These are phyloP conservation scores for Bruguiera hainesii DNA, from an alignment of 441 rosid genomes.

Conservation along the genomic window DNA sequence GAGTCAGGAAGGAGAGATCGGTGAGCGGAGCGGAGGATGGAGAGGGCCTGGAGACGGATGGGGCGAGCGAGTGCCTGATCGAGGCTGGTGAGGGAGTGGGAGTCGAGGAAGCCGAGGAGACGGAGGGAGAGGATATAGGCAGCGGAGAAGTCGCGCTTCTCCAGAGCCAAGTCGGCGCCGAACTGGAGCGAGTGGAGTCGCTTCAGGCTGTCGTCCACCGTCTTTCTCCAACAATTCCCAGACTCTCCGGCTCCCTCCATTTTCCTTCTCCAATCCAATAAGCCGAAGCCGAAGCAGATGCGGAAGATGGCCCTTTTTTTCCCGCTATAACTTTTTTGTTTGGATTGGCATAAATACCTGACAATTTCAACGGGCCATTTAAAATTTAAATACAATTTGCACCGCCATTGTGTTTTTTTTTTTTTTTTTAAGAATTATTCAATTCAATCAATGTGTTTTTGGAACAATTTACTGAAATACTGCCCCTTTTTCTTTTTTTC, in stretches of 20 bases:
- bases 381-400: too few relatives aligned
- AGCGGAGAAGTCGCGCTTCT: constrained; percentile 63
- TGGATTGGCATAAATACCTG: not conserved
- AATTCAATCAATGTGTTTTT: too few relatives aligned
- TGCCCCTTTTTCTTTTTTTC: too few relatives aligned
- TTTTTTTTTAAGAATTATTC: too few relatives aligned
- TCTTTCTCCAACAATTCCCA: constrained; percentile 56
- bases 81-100: constrained; percentile 47
- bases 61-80: constrained; percentile 61
- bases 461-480: too few relatives aligned
- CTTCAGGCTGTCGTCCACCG: constrained; percentile 69
- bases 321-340: constrained; percentile 49
- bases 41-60: constrained; percentile 58
- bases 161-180: constrained; percentile 68
- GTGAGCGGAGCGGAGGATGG: constrained; percentile 59
- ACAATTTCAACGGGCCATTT: too few relatives aligned
- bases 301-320: constrained; percentile 26
- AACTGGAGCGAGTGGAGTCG: constrained; percentile 84
- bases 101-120: constrained; percentile 89
- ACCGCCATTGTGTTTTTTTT: too few relatives aligned
- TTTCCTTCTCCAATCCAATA: constrained; percentile 7
- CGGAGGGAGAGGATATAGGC: constrained; percentile 73
- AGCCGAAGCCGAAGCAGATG: constrained; percentile 19
- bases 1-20: constrained; percentile 61
- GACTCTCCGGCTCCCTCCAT: constrained; percentile 27